phyloP scores from a whole-genome alignment of 202 grass and related monocot genomes.

The Thinopyrum obtusiflorum region DNA sequence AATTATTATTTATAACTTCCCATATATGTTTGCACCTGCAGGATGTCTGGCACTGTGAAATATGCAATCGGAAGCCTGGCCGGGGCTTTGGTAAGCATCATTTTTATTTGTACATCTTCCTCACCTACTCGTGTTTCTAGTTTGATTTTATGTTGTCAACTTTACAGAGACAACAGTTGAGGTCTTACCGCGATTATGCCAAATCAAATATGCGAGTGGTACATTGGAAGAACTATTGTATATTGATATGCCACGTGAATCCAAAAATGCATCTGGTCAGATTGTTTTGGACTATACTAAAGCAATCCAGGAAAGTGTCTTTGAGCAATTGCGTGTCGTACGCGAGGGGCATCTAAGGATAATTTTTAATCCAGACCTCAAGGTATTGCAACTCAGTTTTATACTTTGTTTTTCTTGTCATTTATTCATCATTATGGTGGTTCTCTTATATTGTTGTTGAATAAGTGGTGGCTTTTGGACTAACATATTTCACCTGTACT shows the following conservation, averaged over 20 bases:
- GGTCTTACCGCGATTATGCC: slow-evolving; percentile 90
- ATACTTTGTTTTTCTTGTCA: background rate
- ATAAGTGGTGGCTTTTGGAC: slow-evolving; percentile 8
- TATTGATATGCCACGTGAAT: slow-evolving; percentile 93
- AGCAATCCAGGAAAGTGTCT: slow-evolving; percentile 96
- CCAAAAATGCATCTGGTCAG: slow-evolving; percentile 80
- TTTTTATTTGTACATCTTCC: slow-evolving; percentile 15
- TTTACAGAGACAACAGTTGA: slow-evolving; percentile 90
- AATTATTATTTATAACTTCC: slow-evolving; percentile 2
- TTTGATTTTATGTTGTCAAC: background rate
- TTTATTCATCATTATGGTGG: background rate
- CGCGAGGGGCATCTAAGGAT: slow-evolving; percentile 94
- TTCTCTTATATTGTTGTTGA: slow-evolving; percentile 29
- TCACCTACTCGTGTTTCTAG: background rate
- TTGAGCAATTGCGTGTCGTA: slow-evolving; percentile 93
- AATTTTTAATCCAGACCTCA: slow-evolving; percentile 96
- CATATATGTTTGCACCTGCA: slow-evolving; percentile 38
- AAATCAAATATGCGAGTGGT: slow-evolving; percentile 98
- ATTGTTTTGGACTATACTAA: slow-evolving; percentile 96
- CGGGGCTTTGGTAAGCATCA: slow-evolving; percentile 81
- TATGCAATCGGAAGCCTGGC: slow-evolving; percentile 90
- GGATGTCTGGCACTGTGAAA: slow-evolving; percentile 99
- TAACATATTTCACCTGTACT: slow-evolving; percentile 20
- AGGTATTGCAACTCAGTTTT: slow-evolving; percentile 47
- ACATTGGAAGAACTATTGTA: slow-evolving; percentile 94